phyloP scores from a whole-genome alignment of 768 basidiomycete species.

The Termitomyces sp. region DNA sequence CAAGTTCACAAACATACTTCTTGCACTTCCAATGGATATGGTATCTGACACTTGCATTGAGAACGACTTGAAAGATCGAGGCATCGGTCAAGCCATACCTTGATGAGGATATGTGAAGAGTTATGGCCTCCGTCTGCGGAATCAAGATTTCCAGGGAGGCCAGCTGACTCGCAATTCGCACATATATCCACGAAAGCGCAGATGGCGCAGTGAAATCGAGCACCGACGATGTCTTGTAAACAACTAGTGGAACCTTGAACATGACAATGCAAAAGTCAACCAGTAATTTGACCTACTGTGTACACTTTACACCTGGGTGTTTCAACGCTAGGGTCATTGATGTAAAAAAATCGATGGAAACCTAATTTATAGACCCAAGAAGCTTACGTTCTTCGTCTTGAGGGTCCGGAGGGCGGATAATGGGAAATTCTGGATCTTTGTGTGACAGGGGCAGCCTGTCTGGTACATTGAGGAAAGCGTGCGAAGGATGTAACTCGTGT shows the following conservation, averaged over 20 bases:
- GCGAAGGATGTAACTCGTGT: slow-evolving; percentile 86
- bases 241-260: slow-evolving; percentile 46
- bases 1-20: slow-evolving; percentile 41
- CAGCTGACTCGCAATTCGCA: slow-evolving; percentile 81
- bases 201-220: slow-evolving; percentile 88
- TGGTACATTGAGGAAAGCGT: slow-evolving; percentile 80
- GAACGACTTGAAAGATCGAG: background rate
- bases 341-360: background rate
- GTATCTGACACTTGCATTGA: slow-evolving; percentile 55
- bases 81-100: slow-evolving; percentile 41
- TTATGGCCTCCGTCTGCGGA: slow-evolving; percentile 72
- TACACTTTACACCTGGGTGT: slow-evolving; percentile 80
- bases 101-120: slow-evolving; percentile 91
- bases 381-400: slow-evolving; percentile 59
- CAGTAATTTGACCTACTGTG: slow-evolving; percentile 55
- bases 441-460: slow-evolving; percentile 42
- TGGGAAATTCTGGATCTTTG: slow-evolving; percentile 34
- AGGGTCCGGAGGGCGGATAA: slow-evolving; percentile 28
- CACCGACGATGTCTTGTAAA: slow-evolving; percentile 84
- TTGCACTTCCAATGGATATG: slow-evolving; percentile 68
- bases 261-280: background rate
- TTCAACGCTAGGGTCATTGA: slow-evolving; percentile 49
- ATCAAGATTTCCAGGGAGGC: slow-evolving; percentile 78
- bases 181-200: slow-evolving; percentile 86
- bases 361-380: background rate